A percentile compares a stretch with the other conserved stretches of the same genome.
Conservation (phyloP, 305 asterid species). For the Fraxinus floribunda region DNA sequence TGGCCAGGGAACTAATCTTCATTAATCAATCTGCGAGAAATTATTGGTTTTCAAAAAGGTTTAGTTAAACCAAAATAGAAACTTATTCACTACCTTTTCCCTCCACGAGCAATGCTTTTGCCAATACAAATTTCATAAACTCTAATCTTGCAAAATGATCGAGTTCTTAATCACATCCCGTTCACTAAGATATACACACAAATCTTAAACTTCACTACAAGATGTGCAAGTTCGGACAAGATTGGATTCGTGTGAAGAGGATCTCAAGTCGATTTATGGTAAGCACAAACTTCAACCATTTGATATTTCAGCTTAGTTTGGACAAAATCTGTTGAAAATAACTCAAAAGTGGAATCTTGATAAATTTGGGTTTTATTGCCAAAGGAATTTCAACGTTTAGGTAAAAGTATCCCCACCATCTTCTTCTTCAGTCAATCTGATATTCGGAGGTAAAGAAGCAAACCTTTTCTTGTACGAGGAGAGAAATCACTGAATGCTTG, state of each 20-base stretch:
- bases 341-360: background rate
- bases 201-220: background rate
- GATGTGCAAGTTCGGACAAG: background rate
- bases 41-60: background rate
- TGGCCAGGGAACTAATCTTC: background rate
- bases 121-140: background rate
- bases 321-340: background rate
- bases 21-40: background rate
- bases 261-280: background rate
- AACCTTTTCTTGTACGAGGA: constrained; percentile 62
- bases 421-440: background rate
- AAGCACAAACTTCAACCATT: background rate
- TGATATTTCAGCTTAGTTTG: background rate
- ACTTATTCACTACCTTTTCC: background rate
- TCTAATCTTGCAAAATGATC: background rate
- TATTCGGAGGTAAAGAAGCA: constrained; percentile 14
- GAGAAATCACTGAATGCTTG: constrained; percentile 47
- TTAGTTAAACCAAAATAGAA: background rate
- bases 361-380: background rate
- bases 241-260: background rate
- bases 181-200: background rate
- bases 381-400: background rate
- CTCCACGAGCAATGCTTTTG: background rate
- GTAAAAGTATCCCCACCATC: background rate
- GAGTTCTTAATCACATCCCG: background rate